A percentile compares a stretch with the other conserved stretches of the same genome.
phyloP scores from a whole-genome alignment of 345 rosid genomes.

The Populus alba region DNA sequence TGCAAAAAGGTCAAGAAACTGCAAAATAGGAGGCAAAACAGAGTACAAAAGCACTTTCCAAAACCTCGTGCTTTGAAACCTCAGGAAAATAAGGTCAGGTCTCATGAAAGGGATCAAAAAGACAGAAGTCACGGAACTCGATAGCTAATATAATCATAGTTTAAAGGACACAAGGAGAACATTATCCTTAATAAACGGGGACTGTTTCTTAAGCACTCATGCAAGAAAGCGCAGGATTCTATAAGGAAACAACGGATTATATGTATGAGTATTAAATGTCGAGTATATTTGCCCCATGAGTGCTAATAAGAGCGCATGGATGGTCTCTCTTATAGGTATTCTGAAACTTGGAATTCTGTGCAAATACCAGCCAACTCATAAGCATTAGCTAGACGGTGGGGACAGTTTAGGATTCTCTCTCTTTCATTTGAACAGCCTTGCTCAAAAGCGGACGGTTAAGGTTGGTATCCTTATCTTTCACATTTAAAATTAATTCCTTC shows the following conservation, averaged over 20 bases:
- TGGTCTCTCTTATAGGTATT: not conserved
- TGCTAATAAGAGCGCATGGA: not conserved
- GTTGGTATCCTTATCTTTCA: not conserved
- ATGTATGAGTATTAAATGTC: not conserved
- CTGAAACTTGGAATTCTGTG: constrained; percentile 9
- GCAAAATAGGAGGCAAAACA: constrained; percentile 21
- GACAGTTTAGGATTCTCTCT: constrained; percentile 10
- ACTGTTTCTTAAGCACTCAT: constrained; percentile 31
- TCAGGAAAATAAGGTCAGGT: constrained; percentile 25
- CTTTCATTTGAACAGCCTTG: constrained; percentile 3
- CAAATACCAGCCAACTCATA: constrained; percentile 24
- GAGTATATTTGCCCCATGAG: not conserved
- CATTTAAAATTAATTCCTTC: not conserved
- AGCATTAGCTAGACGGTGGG: constrained; percentile 23
- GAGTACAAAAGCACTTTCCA: constrained; percentile 24
- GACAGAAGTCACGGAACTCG: constrained; percentile 38
- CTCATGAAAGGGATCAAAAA: not conserved
- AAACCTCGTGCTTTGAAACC: constrained; percentile 46
- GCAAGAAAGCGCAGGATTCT: constrained; percentile 33
- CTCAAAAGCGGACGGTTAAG: not conserved
- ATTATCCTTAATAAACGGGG: constrained; percentile 32
- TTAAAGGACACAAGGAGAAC: constrained; percentile 27
- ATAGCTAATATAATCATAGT: not conserved
- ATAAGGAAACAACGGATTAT: constrained; percentile 13
- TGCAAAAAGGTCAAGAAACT: not conserved